A percentile compares a stretch with the other conserved stretches of the same genome.
These are phyloP conservation scores for Clonostachys byssicola DNA, from an alignment of 2,329 filamentous ascomycete genomes.

Conservation along the genomic window DNA sequence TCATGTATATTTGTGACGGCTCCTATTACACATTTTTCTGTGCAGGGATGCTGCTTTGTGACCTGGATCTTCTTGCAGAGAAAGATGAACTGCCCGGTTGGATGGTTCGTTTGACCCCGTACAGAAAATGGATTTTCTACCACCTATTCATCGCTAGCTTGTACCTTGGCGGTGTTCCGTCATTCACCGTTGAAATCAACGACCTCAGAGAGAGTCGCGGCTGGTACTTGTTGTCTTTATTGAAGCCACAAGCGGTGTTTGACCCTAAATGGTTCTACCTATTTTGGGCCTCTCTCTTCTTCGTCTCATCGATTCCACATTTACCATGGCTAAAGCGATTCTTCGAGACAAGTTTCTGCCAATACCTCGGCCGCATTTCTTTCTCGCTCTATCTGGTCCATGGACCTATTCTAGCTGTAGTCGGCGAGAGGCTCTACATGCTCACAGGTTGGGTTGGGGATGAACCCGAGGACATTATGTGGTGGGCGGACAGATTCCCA, in stretches of 20 bases:
- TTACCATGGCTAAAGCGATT: constrained; percentile 53
- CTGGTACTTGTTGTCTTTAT: constrained; percentile 54
- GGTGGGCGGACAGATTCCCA: constrained; percentile 53
- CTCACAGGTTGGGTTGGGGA: constrained; percentile 51
- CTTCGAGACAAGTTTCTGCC: constrained; percentile 54
- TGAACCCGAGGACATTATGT: constrained; percentile 44
- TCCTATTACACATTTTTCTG: constrained; percentile 58
- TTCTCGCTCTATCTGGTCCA: constrained; percentile 63
- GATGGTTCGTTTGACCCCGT: constrained; percentile 36
- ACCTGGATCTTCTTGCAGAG: constrained; percentile 52
- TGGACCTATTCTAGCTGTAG: constrained; percentile 52
- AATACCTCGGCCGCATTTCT: constrained; percentile 59
- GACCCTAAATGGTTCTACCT: constrained; percentile 67
- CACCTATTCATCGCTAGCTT: constrained; percentile 46
- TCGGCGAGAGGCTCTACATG: constrained; percentile 61
- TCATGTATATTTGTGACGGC: constrained; percentile 64
- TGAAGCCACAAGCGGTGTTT: constrained; percentile 63
- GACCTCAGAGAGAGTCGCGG: constrained; percentile 50
- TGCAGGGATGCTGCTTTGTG: constrained; percentile 56
- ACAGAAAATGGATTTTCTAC: constrained; percentile 47
- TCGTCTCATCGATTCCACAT: constrained; percentile 52
- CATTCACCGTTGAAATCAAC: constrained; percentile 38
- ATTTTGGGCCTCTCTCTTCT: constrained; percentile 53
- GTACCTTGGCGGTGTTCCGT: constrained; percentile 58
- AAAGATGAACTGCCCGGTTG: constrained; percentile 44